These are phyloP conservation scores for Cadophora luteo-olivacea DNA, from an alignment of 2,329 filamentous ascomycete species.

Conservation along the genomic window DNA sequence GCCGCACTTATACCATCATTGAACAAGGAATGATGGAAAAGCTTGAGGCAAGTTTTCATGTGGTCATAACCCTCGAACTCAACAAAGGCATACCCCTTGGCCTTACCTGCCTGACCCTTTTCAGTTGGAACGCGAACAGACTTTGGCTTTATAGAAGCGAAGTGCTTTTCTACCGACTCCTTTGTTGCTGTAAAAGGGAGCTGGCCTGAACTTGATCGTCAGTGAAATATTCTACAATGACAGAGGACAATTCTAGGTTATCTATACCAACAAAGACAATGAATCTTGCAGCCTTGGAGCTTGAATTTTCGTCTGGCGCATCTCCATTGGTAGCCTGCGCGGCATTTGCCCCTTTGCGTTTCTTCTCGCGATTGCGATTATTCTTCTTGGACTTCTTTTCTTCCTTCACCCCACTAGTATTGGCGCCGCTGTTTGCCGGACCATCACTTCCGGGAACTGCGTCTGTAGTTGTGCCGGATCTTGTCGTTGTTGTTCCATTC, in stretches of 20 bases:
- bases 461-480: constrained; percentile 14
- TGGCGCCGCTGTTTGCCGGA: constrained; percentile 14
- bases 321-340: constrained; percentile 27
- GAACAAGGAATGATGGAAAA: constrained; percentile 88
- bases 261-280: constrained; percentile 76
- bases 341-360: constrained; percentile 35
- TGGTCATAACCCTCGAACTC: constrained; percentile 87
- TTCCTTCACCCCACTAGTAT: constrained; percentile 27
- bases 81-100: constrained; percentile 83
- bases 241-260: constrained; percentile 20
- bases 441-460: constrained; percentile 16
- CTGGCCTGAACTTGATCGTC: constrained; percentile 65
- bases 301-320: constrained; percentile 26
- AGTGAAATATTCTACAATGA: background rate
- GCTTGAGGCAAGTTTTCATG: constrained; percentile 91
- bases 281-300: constrained; percentile 58
- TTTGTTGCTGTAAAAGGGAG: constrained; percentile 84
- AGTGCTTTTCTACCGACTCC: constrained; percentile 74
- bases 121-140: constrained; percentile 77
- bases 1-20: constrained; percentile 58
- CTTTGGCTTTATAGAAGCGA: constrained; percentile 74
- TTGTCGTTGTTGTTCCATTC: constrained; percentile 27
- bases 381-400: constrained; percentile 47
- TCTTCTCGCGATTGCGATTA: constrained; percentile 46
- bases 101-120: constrained; percentile 65